Base-by-base conservation (phyloP, 176 grass and related monocot genomes). In the Puya raimondii region DNA sequence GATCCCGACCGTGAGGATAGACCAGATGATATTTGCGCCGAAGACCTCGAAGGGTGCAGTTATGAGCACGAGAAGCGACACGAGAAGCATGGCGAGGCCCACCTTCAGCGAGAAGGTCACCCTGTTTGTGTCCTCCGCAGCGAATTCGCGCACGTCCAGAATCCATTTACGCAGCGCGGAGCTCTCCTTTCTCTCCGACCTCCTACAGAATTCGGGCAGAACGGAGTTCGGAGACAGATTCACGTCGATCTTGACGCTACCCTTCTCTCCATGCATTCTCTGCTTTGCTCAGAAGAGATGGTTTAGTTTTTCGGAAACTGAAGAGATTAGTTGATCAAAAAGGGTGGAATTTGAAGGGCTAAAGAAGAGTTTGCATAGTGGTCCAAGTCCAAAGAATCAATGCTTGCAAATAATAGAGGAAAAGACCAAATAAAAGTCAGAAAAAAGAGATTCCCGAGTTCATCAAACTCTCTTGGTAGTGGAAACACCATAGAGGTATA, bases 1-100 rank as follows among this genome's bases (percentile, higher is more conserved):
- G 76, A 85, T 76, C 48, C 42, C 76, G 4, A 90, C 83, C 2
- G 87, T 85, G 68, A 90, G 83, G 70, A 90, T 82, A 51, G 87
- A 76, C 75, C 66, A 89, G 64, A 82, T 4, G 64, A 80, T 73
- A 70, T 82, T 85, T 72, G 82, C 61, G 63, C 87, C 79, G 18
- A 89, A 89, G 49, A 77, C 26, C 49, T 76, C 29, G 61, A 82
- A 89, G 1, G 87, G 87, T 14, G 73, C 71, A 10, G 20, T 66
- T 42, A 82, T 61, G 4, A 89, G 79, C 47, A 73, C 25, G 16
- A 90, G 75, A 14, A 90, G 68, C 12, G 82, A 85, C 11, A 82
- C 82, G 26, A 85, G 50, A 56, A 89, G 70, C 87, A 89, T 82
- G 10, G 86, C 82, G 25, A 89, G 75, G 23, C 87, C 79, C 0